Evolutionary conservation across 352 stramenopile genomes (phyloP).

Genomic region (Phytophthora crassamura): DNA sequence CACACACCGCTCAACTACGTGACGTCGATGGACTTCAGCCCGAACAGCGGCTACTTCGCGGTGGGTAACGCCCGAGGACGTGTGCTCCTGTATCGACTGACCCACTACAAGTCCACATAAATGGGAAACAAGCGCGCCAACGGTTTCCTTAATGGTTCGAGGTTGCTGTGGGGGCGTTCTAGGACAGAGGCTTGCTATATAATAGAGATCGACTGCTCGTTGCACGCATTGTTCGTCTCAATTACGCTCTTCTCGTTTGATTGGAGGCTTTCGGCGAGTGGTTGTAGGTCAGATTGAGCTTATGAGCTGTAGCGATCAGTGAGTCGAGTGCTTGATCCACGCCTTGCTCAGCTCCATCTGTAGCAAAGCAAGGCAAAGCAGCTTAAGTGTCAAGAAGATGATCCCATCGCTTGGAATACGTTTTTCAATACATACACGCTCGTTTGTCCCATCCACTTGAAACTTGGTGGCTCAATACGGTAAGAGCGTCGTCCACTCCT

Average conservation of each 20-base stretch:
- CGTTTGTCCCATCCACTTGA: slow-evolving; percentile 46
- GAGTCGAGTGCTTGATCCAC: slow-evolving; percentile 63
- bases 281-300: slow-evolving; percentile 62
- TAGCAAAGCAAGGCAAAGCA: background rate
- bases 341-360: slow-evolving; percentile 41
- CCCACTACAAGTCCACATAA: slow-evolving; percentile 93
- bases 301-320: slow-evolving; percentile 70
- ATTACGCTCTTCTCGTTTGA: slow-evolving; percentile 16
- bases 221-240: slow-evolving; percentile 11
- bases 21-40: slow-evolving; percentile 96
- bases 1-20: slow-evolving; percentile 98
- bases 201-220: slow-evolving; percentile 47
- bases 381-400: background rate
- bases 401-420: too few species aligned
- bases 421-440: slow-evolving; percentile 14
- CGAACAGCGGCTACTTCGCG: slow-evolving; percentile 93
- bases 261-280: slow-evolving; percentile 10
- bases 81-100: slow-evolving; percentile 96
- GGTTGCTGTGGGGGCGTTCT: slow-evolving; percentile 21
- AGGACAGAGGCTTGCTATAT: slow-evolving; percentile 45
- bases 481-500: slow-evolving; percentile 67
- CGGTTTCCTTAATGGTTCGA: slow-evolving; percentile 21
- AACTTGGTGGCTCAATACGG: slow-evolving; percentile 64
- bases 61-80: slow-evolving; percentile 97
- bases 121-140: slow-evolving; percentile 20